Conservation (phyloP, 75 land plant species). For the Larix kaempferi region DNA sequence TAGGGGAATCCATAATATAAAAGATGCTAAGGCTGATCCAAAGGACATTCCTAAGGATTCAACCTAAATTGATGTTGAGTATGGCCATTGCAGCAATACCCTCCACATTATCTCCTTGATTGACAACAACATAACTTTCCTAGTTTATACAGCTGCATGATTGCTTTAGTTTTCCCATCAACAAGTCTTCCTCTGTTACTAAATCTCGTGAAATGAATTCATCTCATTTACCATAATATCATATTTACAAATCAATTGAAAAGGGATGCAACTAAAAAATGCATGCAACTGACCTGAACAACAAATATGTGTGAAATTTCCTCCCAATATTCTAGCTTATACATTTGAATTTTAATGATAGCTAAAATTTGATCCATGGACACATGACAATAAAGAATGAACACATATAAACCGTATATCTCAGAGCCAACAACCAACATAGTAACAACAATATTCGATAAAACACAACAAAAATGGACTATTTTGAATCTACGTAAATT, state of each 20-base stretch:
- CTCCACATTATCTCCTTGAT: background rate
- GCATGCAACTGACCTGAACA: background rate
- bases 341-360: background rate
- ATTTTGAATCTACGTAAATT: too few species aligned
- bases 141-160: background rate
- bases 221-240: background rate
- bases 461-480: too few species aligned
- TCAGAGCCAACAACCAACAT: too few species aligned
- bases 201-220: background rate
- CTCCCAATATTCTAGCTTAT: background rate
- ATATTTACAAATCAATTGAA: background rate
- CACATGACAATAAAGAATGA: too few species aligned
- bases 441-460: too few species aligned
- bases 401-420: too few species aligned
- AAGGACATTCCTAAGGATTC: too few species aligned
- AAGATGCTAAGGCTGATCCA: too few species aligned
- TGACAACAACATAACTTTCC: conserved; percentile 1
- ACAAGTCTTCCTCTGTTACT: background rate
- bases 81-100: too few species aligned
- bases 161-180: background rate
- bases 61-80: too few species aligned
- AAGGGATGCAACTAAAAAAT: background rate
- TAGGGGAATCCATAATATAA: too few species aligned
- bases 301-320: background rate
- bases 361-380: background rate